Percentiles rank a stretch among this genome's conserved stretches.
Conservation (phyloP, 495 filamentous ascomycete species). For the Hyaloscypha finlandica region DNA sequence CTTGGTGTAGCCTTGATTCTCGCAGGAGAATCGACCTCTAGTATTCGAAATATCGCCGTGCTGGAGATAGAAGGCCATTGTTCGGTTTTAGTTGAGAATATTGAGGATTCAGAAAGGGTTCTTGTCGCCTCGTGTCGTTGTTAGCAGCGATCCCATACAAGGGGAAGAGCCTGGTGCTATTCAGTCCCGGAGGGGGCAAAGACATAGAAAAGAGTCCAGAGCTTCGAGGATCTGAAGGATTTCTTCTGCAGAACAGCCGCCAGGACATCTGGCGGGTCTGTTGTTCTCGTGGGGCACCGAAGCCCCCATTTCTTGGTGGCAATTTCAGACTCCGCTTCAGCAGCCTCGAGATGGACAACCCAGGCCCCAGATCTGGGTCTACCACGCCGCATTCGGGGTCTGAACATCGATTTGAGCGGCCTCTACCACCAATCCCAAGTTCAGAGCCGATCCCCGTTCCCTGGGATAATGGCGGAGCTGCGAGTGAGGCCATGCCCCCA, state of each 20-base stretch:
- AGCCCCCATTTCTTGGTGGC: background rate
- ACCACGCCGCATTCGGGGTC: background rate
- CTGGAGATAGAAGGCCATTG: background rate
- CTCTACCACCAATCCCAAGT: constrained; percentile 6
- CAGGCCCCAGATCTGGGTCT: background rate
- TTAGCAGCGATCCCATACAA: background rate
- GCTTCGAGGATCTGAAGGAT: no score
- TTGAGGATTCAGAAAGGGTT: background rate
- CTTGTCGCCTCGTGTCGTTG: background rate
- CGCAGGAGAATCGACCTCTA: background rate
- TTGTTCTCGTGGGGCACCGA: background rate
- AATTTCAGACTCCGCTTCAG: background rate
- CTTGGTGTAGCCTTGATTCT: background rate
- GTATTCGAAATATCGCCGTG: background rate
- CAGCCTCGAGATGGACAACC: constrained; percentile 6
- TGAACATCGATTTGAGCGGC: constrained; percentile 4
- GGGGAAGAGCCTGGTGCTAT: background rate
- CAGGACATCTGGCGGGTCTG: background rate
- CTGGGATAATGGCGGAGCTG: background rate
- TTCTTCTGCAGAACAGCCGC: background rate
- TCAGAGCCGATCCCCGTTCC: background rate
- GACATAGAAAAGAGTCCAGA: background rate
- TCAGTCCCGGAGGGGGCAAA: background rate
- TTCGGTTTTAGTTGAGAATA: background rate
- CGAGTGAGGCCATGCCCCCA: background rate